Evolutionary conservation across 805 yeast species (phyloP).

Genomic region (Ascoidea asiatica): DNA sequence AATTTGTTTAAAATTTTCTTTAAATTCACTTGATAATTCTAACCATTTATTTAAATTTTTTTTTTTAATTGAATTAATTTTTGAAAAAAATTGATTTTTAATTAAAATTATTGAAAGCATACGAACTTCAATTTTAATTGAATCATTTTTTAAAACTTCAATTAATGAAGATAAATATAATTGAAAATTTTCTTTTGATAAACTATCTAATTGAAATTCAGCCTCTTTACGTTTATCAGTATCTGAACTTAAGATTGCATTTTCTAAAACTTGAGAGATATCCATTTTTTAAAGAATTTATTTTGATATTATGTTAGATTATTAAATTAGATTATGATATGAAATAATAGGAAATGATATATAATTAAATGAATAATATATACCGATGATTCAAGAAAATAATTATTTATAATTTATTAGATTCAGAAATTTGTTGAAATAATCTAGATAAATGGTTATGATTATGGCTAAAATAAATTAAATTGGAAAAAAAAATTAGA

Average conservation of each 20-base stretch:
- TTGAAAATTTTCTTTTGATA: constrained; percentile 65
- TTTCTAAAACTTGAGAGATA: constrained; percentile 60
- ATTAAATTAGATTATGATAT: no score
- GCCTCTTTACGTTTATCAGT: constrained; percentile 60
- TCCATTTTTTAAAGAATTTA: no score
- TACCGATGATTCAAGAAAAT: neutral
- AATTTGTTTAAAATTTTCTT: constrained; percentile 48
- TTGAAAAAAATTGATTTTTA: constrained; percentile 80
- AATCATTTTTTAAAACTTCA: constrained; percentile 54
- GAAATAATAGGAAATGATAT: no score
- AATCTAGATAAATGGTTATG: no score
- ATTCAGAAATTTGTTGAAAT: neutral
- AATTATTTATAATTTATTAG: neutral
- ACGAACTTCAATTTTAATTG: constrained; percentile 64
- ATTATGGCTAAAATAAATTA: neutral
- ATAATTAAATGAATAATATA: no score
- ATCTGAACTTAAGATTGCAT: constrained; percentile 61
- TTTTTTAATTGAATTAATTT: constrained; percentile 46
- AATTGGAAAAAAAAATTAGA: neutral
- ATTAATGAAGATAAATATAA: constrained; percentile 60
- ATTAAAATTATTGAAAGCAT: constrained; percentile 82
- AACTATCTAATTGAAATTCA: constrained; percentile 57
- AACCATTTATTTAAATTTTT: constrained; percentile 69
- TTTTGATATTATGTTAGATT: no score
- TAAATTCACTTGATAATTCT: constrained; percentile 37